Conservation (phyloP, 2,329 filamentous ascomycete species). For the Scleromitrula shiraiana region DNA sequence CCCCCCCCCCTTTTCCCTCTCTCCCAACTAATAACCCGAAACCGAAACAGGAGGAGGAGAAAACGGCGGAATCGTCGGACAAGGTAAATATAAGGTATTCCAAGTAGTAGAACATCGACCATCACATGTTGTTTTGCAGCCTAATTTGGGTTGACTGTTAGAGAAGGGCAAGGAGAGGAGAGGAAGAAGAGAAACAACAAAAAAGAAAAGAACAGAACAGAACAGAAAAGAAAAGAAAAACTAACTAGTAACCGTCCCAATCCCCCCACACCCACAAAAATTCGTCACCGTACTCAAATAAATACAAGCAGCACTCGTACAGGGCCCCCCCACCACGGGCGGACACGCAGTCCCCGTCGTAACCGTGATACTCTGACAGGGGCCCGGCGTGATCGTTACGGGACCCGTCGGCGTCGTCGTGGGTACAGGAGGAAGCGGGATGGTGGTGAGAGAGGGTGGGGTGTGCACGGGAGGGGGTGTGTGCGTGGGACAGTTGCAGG, state of each 20-base stretch:
- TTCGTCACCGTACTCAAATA: slow-evolving; percentile 7
- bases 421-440: neutral
- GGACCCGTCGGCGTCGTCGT: neutral
- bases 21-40: neutral
- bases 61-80: slow-evolving; percentile 3
- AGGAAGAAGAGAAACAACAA: neutral
- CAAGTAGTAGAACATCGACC: slow-evolving; percentile 13
- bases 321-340: neutral
- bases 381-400: neutral
- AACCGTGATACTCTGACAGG: neutral
- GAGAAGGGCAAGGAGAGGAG: neutral
- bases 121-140: slow-evolving; percentile 15
- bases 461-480: neutral
- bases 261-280: slow-evolving; percentile 14
- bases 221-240: neutral
- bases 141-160: neutral
- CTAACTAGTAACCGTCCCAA: slow-evolving; percentile 10
- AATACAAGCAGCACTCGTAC: slow-evolving; percentile 3
- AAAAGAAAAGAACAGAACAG: neutral
- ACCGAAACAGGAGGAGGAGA: neutral
- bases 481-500: neutral
- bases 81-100: slow-evolving; percentile 13
- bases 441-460: neutral
- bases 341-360: neutral
- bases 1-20: neutral